These are phyloP conservation scores for Citeromyces siamensis DNA, from an alignment of 1,139 yeast genomes.

Conservation along the genomic window DNA sequence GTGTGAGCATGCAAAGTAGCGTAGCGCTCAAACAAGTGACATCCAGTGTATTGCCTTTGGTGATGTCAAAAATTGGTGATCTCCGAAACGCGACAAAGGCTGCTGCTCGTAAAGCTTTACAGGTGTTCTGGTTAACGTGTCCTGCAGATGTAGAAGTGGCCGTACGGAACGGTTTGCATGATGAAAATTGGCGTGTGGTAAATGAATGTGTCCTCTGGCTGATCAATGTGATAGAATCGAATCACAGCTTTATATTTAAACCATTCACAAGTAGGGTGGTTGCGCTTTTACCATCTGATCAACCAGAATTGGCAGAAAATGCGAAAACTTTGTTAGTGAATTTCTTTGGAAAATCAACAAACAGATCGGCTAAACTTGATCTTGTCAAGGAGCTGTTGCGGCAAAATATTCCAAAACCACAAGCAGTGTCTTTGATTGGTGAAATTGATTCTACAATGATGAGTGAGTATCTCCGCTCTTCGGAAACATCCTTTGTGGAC, in stretches of 20 bases:
- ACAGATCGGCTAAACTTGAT: slow-evolving; percentile 30
- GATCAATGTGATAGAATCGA: slow-evolving; percentile 22
- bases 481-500: not conserved
- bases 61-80: slow-evolving; percentile 42
- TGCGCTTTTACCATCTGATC: slow-evolving; percentile 22
- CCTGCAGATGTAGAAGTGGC: slow-evolving; percentile 40
- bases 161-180: slow-evolving; percentile 37
- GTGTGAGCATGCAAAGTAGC: slow-evolving; percentile 66
- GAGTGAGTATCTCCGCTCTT: slow-evolving; percentile 9
- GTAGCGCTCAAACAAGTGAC: slow-evolving; percentile 36
- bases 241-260: slow-evolving; percentile 27
- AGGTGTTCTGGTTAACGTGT: slow-evolving; percentile 56
- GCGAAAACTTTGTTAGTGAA: slow-evolving; percentile 23
- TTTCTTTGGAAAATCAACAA: slow-evolving; percentile 27
- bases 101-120: slow-evolving; percentile 45
- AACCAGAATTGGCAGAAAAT: slow-evolving; percentile 18
- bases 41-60: slow-evolving; percentile 40
- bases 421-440: slow-evolving; percentile 20
- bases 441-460: slow-evolving; percentile 19
- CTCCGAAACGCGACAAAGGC: slow-evolving; percentile 27
- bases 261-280: slow-evolving; percentile 29
- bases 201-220: slow-evolving; percentile 29
- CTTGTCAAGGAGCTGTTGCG: slow-evolving; percentile 32
- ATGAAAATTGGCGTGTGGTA: slow-evolving; percentile 26
- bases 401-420: slow-evolving; percentile 22